These are phyloP conservation scores for Suhomyces choctaworum DNA, from an alignment of 1,139 yeast species.

Conservation along the genomic window DNA sequence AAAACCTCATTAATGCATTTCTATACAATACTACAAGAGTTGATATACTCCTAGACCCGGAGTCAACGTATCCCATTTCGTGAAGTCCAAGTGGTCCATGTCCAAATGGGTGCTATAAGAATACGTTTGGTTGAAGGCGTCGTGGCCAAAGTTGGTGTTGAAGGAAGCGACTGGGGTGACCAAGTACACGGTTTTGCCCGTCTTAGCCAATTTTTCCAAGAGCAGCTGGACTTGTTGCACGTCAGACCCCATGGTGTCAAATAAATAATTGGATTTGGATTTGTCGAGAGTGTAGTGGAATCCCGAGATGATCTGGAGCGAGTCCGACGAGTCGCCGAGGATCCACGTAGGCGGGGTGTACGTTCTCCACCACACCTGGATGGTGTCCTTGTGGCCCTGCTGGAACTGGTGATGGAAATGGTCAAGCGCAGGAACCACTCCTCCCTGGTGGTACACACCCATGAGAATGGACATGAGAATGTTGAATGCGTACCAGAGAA, in stretches of 20 bases:
- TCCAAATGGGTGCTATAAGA: constrained; percentile 53
- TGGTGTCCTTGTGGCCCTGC: constrained; percentile 19
- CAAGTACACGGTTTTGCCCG: constrained; percentile 26
- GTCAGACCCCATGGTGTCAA: constrained; percentile 63
- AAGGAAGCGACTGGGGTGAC: constrained; percentile 55
- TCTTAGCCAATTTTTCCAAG: constrained; percentile 14
- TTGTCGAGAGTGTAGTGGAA: constrained; percentile 18
- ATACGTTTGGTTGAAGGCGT: constrained; percentile 38
- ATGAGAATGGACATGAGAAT: constrained; percentile 56
- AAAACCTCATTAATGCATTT: constrained; percentile 2
- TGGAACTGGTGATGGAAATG: constrained; percentile 22
- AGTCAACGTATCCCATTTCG: constrained; percentile 41
- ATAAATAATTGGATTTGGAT: constrained; percentile 21
- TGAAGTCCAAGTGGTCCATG: constrained; percentile 65
- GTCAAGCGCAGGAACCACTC: constrained; percentile 69
- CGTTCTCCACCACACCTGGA: constrained; percentile 89
- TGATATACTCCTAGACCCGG: constrained; percentile 65
- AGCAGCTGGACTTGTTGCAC: constrained; percentile 23
- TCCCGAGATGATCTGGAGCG: constrained; percentile 22
- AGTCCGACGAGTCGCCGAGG: constrained; percentile 41
- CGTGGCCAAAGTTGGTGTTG: constrained; percentile 21
- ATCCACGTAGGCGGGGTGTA: constrained; percentile 93
- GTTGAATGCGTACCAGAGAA: constrained; percentile 69
- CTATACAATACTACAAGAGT: constrained; percentile 19
- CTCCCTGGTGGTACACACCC: constrained; percentile 90